phyloP scores from a whole-genome alignment of 495 filamentous ascomycete genomes.

The Xylaria intraflava region DNA sequence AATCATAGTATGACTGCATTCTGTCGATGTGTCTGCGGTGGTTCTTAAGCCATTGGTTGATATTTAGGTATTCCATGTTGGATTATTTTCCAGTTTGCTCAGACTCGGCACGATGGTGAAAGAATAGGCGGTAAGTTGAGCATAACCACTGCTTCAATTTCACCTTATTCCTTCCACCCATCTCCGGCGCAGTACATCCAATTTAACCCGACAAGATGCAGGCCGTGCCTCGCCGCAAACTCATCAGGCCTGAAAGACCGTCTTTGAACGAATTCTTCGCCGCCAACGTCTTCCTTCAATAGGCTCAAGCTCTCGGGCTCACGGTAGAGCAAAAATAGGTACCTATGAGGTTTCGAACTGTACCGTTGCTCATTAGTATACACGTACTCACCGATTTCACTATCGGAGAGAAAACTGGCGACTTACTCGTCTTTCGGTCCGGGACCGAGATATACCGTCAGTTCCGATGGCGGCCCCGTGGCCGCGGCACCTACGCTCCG shows the following conservation, averaged over 20 bases:
- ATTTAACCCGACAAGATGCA: constrained; percentile 19
- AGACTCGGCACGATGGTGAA: no score
- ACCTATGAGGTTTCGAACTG: constrained; percentile 26
- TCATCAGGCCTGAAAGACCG: constrained; percentile 17
- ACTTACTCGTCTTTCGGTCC: constrained; percentile 25
- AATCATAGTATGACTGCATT: no score
- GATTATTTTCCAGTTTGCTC: no score
- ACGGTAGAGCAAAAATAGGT: constrained; percentile 24
- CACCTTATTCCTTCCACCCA: constrained; percentile 19
- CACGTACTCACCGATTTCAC: neutral
- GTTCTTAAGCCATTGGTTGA: no score
- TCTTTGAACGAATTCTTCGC: constrained; percentile 24
- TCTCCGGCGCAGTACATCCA: constrained; percentile 26
- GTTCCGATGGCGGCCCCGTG: neutral
- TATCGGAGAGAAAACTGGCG: neutral
- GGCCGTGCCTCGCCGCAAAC: constrained; percentile 19
- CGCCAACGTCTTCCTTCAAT: constrained; percentile 19
- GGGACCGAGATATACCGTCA: constrained; percentile 25
- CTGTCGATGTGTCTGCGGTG: no score
- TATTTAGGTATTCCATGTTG: no score
- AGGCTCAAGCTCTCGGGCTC: constrained; percentile 12
- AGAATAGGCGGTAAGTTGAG: neutral
- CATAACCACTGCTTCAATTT: neutral
- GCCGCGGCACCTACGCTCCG: neutral
- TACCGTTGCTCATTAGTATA: neutral